Evolutionary conservation across 2,329 filamentous ascomycete genomes (phyloP), one percentile per base, ranked within the genome.

Genomic region (Colletotrichum musicola): DNA sequence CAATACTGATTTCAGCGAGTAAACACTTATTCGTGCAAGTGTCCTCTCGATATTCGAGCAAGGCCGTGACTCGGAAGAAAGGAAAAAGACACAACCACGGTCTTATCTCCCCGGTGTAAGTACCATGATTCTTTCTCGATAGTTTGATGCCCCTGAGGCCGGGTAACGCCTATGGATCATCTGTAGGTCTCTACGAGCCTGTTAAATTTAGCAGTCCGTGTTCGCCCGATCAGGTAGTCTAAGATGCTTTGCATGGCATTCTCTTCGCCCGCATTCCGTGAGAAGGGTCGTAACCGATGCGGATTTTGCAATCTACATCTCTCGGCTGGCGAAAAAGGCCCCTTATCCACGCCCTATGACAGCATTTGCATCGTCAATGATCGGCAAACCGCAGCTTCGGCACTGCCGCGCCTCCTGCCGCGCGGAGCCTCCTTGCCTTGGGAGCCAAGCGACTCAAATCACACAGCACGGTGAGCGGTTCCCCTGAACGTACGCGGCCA

Each of bases 401-500:
- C 30, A 55, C 30, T 35, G 30, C 57, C 57, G 57, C 49, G 55
- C 46, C 62, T 65, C 55, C 47, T 46, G 25, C 49, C 38, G 46
- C 46, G 57, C 50, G 18, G 16, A 27, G 22, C 27, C 54, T 10
- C 7, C 30, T 10, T 35, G 9, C 30, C 30, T 35, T 35, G 30
- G 30, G 30, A 10, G 30, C 10, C 10, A 35, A 35, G 7, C 7
- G 10, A 35, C 30, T 10, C 30, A 35, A 35, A 7, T 10, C 30
- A 9, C 30, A 10, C 7, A 9, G 30, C 30, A 35, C 30, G 30
- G 30, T 35, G 30, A 35, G 30, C 30, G 6, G 30, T 10, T 10
- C 64, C 58, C 50, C 58, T 62, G 64, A 67, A 67, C 64, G 56
- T 50, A 57, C 64, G 64, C 50, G 63, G 63, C 63, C 63, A 56